Evolutionary conservation across 1,284 basidiomycete genomes (phyloP).

Genomic region (Ustilago shanxiensis): DNA sequence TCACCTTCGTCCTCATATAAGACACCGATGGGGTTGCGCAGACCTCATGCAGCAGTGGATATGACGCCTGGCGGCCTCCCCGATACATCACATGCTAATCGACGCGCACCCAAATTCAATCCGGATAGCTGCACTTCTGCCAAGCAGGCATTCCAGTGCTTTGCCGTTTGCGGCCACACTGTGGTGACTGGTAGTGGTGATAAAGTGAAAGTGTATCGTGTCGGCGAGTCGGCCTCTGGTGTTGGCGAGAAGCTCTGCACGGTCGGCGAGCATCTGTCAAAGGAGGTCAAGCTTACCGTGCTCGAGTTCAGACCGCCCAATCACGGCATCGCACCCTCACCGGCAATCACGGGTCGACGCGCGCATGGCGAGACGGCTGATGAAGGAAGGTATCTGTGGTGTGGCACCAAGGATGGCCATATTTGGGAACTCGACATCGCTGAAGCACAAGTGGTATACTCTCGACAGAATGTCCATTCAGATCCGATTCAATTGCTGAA

Average conservation of each 20-base stretch:
- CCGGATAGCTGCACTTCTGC: constrained; percentile 44
- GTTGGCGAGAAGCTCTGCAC: constrained; percentile 54
- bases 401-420: constrained; percentile 61
- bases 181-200: constrained; percentile 55
- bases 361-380: constrained; percentile 48
- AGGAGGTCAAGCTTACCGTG: constrained; percentile 55
- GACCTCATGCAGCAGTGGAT: constrained; percentile 30
- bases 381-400: constrained; percentile 64
- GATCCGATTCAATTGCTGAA: constrained; percentile 56
- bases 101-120: constrained; percentile 44
- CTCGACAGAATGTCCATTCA: constrained; percentile 55
- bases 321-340: constrained; percentile 23
- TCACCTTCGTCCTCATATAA: constrained; percentile 36
- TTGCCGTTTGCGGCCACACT: constrained; percentile 51
- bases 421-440: constrained; percentile 64
- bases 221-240: constrained; percentile 45
- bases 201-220: constrained; percentile 59
- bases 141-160: constrained; percentile 46
- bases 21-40: constrained; percentile 27
- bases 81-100: constrained; percentile 51
- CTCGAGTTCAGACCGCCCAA: constrained; percentile 54
- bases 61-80: constrained; percentile 44
- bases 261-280: constrained; percentile 47
- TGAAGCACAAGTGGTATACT: constrained; percentile 43
- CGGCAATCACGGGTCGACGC: constrained; percentile 22